These are phyloP conservation scores for Madurella fahalii DNA, from an alignment of 2,329 filamentous ascomycete species.

Conservation along the genomic window DNA sequence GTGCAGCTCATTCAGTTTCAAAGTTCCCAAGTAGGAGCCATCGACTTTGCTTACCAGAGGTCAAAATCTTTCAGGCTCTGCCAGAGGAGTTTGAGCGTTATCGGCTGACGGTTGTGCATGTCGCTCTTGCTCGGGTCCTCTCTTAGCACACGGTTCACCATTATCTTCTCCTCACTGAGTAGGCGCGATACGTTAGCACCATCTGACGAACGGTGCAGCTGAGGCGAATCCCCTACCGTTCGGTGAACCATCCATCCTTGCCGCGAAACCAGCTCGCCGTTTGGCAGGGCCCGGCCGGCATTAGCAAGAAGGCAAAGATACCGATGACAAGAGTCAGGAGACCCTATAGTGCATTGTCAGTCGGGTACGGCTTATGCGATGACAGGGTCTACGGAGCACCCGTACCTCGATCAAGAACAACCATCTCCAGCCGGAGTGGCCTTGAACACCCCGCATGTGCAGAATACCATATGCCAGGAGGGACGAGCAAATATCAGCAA, in stretches of 20 bases:
- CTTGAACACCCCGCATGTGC: constrained; percentile 37
- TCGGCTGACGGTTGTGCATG: constrained; percentile 58
- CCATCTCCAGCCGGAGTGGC: constrained; percentile 43
- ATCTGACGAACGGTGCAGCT: neutral
- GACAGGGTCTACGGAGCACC: neutral
- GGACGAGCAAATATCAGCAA: constrained; percentile 38
- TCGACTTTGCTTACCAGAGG: constrained; percentile 28
- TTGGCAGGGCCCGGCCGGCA: constrained; percentile 50
- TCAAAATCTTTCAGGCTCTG: constrained; percentile 49
- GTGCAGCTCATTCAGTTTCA: neutral
- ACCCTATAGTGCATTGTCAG: constrained; percentile 29
- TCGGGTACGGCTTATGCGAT: neutral
- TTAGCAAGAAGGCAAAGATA: constrained; percentile 49
- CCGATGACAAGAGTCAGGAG: constrained; percentile 46
- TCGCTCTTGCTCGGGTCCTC: constrained; percentile 58
- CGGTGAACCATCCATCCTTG: constrained; percentile 56
- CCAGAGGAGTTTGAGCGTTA: constrained; percentile 49
- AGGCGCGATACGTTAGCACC: neutral
- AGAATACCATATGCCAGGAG: constrained; percentile 39
- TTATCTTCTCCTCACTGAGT: constrained; percentile 51
- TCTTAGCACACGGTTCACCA: constrained; percentile 55
- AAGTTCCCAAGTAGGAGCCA: too few relatives aligned
- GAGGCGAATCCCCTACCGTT: constrained; percentile 32
- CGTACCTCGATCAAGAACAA: constrained; percentile 53
- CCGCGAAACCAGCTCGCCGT: constrained; percentile 52